A percentile compares a stretch with the other conserved stretches of the same genome.
Evolutionary conservation across 73 alveolate species (phyloP).

Genomic region (Durusdinium trenchii): DNA sequence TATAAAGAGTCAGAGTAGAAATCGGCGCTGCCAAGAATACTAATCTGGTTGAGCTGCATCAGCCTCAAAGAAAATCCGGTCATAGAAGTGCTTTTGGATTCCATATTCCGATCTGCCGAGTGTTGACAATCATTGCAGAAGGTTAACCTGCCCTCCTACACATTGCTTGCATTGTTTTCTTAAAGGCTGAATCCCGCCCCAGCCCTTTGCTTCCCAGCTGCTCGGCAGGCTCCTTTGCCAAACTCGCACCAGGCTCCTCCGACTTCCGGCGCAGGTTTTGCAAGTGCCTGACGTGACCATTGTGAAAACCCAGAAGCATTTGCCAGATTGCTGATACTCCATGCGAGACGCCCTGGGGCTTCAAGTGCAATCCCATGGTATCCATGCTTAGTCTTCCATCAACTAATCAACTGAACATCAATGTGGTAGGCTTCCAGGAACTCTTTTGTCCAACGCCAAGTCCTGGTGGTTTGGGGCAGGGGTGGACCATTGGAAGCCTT

Average conservation of each 20-base stretch:
- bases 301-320: background rate
- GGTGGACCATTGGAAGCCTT: background rate
- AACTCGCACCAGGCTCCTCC: background rate
- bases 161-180: too few species aligned
- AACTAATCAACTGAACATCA: background rate
- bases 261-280: slow-evolving; percentile 86
- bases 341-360: background rate
- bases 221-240: background rate
- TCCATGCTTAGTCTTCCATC: background rate
- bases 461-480: background rate
- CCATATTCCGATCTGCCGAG: too few species aligned
- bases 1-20: too few species aligned
- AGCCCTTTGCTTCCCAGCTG: slow-evolving; percentile 28
- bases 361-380: background rate
- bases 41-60: too few species aligned
- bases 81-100: too few species aligned
- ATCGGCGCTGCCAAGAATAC: too few species aligned
- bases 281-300: slow-evolving; percentile 18
- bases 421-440: background rate
- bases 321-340: background rate
- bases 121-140: too few species aligned
- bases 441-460: background rate
- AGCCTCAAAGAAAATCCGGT: too few species aligned
- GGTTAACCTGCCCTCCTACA: too few species aligned
- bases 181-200: too few species aligned